Evolutionary conservation across 208 protist genomes (phyloP).

Genomic region (Endotrypanum monterogeii): DNA sequence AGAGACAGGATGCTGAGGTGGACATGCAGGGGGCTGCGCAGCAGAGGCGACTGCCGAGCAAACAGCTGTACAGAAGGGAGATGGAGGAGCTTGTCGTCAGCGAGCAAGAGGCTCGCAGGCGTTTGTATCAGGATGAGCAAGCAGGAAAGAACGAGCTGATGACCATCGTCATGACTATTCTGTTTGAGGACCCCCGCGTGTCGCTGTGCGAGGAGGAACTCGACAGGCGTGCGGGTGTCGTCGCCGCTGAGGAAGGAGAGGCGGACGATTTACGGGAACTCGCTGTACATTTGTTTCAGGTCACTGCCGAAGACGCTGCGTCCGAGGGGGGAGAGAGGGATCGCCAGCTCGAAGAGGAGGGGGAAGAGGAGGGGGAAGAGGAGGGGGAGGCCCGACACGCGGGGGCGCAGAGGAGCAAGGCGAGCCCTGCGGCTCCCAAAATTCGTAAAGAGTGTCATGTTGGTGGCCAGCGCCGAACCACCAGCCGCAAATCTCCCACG

Average conservation of each 20-base stretch:
- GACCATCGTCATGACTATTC: not conserved
- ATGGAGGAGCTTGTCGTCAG: slow-evolving; percentile 15
- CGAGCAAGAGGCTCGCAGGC: slow-evolving; percentile 8
- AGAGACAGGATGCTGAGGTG: slow-evolving; percentile 1
- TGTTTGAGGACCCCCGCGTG: slow-evolving; percentile 1
- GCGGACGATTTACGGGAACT: slow-evolving; percentile 18
- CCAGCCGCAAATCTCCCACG: not conserved
- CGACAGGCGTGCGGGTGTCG: slow-evolving; percentile 4
- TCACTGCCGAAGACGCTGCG: slow-evolving; percentile 1
- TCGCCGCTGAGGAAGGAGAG: slow-evolving; percentile 9
- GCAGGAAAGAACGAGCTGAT: not conserved
- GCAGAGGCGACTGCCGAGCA: not conserved
- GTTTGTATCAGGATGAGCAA: slow-evolving; percentile 9
- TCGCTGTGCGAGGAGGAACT: slow-evolving; percentile 18
- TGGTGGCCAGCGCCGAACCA: not conserved
- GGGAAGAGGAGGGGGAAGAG: not conserved
- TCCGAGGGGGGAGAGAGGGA: slow-evolving; percentile 9
- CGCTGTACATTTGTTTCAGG: slow-evolving; percentile 17
- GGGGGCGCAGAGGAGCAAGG: slow-evolving; percentile 12
- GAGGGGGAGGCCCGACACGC: slow-evolving; percentile 9
- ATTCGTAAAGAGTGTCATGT: not conserved
- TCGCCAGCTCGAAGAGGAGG: slow-evolving; percentile 11
- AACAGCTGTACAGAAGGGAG: slow-evolving; percentile 3
- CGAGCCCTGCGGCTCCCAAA: not conserved
- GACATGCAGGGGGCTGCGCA: not conserved